A percentile compares a stretch with the other conserved stretches of the same genome.
phyloP scores from a whole-genome alignment of 768 basidiomycete species.

The Panellus pusillus region DNA sequence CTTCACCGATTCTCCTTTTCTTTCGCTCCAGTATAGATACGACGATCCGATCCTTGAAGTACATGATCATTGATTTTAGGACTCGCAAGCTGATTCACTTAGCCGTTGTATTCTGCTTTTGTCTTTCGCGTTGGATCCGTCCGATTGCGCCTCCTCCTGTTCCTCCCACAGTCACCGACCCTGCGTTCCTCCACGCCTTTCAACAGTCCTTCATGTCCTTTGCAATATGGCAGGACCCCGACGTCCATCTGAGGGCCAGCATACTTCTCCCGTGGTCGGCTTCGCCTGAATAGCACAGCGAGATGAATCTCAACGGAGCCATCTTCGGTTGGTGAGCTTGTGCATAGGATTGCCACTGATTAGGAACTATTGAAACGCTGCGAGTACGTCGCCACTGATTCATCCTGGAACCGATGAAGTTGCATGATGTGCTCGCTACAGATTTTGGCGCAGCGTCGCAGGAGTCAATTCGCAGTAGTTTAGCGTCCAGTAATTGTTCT shows the following conservation, averaged over 20 bases:
- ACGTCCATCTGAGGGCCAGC: neutral
- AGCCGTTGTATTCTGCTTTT: conserved; percentile 5
- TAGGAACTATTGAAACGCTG: neutral
- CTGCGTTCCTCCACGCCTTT: conserved; percentile 2
- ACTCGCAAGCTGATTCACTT: too few relatives aligned
- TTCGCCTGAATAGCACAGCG: neutral
- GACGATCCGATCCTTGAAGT: conserved; percentile 27
- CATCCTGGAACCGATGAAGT: neutral
- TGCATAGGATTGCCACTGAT: neutral
- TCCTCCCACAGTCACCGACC: neutral
- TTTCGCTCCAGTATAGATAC: conserved; percentile 32
- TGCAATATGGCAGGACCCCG: neutral
- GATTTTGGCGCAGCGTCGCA: neutral
- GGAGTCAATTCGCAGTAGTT: too few relatives aligned
- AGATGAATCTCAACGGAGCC: neutral
- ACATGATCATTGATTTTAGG: too few relatives aligned
- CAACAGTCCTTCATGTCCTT: conserved; percentile 5
- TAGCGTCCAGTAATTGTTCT: too few relatives aligned
- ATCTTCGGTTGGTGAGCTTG: neutral
- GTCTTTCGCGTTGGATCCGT: conserved; percentile 13
- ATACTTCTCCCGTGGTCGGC: neutral
- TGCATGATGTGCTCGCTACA: too few relatives aligned
- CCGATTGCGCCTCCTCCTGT: neutral
- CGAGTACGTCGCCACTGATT: neutral
- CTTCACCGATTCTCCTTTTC: conserved; percentile 30